Evolutionary conservation across 2,329 filamentous ascomycete species (phyloP).

Genomic region (Mycosphaerelloides madeirae): DNA sequence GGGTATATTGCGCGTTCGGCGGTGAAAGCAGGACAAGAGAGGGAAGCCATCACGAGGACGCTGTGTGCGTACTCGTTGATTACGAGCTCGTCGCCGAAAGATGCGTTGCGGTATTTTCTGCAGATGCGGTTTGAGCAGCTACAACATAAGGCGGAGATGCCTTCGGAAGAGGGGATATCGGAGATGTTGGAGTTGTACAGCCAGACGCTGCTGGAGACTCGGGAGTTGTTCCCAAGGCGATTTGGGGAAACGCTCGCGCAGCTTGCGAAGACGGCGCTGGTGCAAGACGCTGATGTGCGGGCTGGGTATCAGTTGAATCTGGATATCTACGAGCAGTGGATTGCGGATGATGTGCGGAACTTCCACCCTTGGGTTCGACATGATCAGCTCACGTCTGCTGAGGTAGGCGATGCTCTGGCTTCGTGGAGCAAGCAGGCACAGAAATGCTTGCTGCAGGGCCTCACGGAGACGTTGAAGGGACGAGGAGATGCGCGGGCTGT

Average conservation of each 20-base stretch:
- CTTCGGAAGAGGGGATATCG: constrained; percentile 52
- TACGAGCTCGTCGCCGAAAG: constrained; percentile 72
- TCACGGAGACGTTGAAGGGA: constrained; percentile 15
- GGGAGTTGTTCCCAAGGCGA: constrained; percentile 66
- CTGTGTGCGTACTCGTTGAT: constrained; percentile 78
- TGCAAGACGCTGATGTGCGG: constrained; percentile 66
- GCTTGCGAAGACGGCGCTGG: constrained; percentile 65
- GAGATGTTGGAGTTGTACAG: constrained; percentile 68
- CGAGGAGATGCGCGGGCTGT: constrained; percentile 20
- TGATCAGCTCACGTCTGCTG: constrained; percentile 54
- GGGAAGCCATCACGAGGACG: constrained; percentile 58
- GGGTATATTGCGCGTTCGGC: constrained; percentile 57
- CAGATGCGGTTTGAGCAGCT: constrained; percentile 67
- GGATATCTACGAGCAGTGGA: constrained; percentile 74
- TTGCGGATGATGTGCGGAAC: constrained; percentile 73
- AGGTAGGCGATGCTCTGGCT: constrained; percentile 39
- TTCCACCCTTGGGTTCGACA: constrained; percentile 86
- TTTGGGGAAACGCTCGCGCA: constrained; percentile 64
- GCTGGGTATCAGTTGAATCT: constrained; percentile 66
- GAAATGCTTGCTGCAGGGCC: constrained; percentile 18
- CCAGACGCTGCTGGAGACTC: constrained; percentile 70
- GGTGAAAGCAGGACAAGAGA: constrained; percentile 35
- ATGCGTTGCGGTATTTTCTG: constrained; percentile 75
- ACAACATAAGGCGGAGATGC: constrained; percentile 53
- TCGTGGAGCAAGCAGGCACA: constrained; percentile 67